Evolutionary conservation across 257 asterid genomes (phyloP), one percentile per base, ranked within the genome.

Genomic region (Jaltomata sinuosa): DNA sequence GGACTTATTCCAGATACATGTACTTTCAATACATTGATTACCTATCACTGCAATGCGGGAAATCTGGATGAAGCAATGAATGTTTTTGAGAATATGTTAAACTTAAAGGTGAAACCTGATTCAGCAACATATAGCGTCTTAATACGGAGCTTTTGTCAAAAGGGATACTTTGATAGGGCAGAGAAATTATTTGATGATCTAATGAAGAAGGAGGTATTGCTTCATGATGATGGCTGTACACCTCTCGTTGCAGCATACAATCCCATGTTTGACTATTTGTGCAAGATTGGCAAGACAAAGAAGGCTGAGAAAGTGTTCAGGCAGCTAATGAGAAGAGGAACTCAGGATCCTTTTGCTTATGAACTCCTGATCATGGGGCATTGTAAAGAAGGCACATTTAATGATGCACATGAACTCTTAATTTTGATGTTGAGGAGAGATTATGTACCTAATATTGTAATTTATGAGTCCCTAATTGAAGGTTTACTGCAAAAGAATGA

Each of bases 241-340:
- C 97, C 98, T 84, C 88, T 95, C 34, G 89, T 87, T 84, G 97
- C 98, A 19, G 91, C 98, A 3, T 94, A 90, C 85, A 95, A 92
- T 82, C 94, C 97, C 38, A 86, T 95, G 25, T 92, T 95, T 71
- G 82, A 84, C 85, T 86, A 94, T 88, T 87, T 94, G 50, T 94
- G 96, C 85, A 84, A 85, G 69, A 90, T 81, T 50, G 94, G 93
- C 38, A 91, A 87, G 87, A 91, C 95, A 14, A 89, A 86, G 87
- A 93, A 94, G 83, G 98, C 99, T 21, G 98, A 92, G 85, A 91
- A 71, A 88, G 91, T 93, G 74, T 92, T 94, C 67, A 91, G 94
- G 86, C 97, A 92, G 88, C 86, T 95, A 78, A 88, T 94, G 91
- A 91, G 86, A 88, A 88, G 94, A 87, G 99, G 99, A 38, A 85